phyloP scores from a whole-genome alignment of 768 basidiomycete genomes.

The Phaeotremella skinneri region DNA sequence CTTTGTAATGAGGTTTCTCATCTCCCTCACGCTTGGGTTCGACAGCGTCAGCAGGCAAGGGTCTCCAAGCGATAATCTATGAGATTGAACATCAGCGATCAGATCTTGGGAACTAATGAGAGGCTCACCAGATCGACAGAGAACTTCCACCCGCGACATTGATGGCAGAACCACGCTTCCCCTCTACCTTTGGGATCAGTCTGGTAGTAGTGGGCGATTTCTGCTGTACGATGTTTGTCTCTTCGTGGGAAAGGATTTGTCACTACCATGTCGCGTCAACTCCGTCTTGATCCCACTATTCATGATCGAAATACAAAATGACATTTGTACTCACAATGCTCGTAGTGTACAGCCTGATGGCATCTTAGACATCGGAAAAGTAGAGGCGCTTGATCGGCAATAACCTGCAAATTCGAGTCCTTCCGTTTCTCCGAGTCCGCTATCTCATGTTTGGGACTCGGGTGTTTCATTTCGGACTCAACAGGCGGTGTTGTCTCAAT shows the following conservation, averaged over 20 bases:
- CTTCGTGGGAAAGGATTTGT: constrained; percentile 58
- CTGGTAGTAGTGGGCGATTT: constrained; percentile 41
- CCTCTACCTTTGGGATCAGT: constrained; percentile 1
- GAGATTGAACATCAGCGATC: not conserved
- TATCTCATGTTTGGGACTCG: constrained; percentile 41
- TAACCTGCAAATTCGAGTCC: constrained; percentile 50
- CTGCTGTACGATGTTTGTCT: constrained; percentile 55
- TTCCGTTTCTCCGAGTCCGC: constrained; percentile 56
- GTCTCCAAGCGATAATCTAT: constrained; percentile 85
- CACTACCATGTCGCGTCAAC: constrained; percentile 57
- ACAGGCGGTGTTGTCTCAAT: not conserved
- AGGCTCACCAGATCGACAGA: constrained; percentile 59
- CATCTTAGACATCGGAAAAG: constrained; percentile 81
- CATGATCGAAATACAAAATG: not conserved
- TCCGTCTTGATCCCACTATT: not conserved
- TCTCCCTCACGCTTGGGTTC: constrained; percentile 57
- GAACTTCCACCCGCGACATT: constrained; percentile 71
- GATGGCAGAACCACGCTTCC: constrained; percentile 59
- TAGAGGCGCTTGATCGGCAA: constrained; percentile 42
- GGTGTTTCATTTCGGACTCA: not conserved
- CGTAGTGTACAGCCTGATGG: constrained; percentile 78
- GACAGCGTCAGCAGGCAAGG: constrained; percentile 65
- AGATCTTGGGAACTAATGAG: not conserved
- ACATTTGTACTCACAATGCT: constrained; percentile 55
- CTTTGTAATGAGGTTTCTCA: constrained; percentile 59